These are phyloP conservation scores for Aspergillus carbonarius DNA, from an alignment of 2,329 filamentous ascomycete species.

Conservation along the genomic window DNA sequence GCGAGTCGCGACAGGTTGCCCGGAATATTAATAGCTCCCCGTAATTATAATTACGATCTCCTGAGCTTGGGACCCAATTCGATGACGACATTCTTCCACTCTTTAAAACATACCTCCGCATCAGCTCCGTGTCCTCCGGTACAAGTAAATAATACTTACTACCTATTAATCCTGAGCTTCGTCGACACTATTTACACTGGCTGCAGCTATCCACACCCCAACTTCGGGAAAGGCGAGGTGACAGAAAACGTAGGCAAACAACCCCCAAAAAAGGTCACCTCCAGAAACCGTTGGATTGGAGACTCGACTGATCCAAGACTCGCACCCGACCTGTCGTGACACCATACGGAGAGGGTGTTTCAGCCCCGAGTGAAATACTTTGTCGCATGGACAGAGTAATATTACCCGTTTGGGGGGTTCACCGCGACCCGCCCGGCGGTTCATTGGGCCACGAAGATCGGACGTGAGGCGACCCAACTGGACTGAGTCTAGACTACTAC, in stretches of 20 bases:
- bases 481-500: constrained; percentile 6
- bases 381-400: constrained; percentile 2
- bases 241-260: constrained; percentile 6
- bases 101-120: neutral
- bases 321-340: neutral
- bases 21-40: constrained; percentile 2
- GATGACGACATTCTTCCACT: constrained; percentile 1
- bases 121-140: neutral
- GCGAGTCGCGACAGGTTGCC: neutral
- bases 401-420: constrained; percentile 10
- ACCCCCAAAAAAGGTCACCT: neutral
- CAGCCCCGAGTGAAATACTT: neutral
- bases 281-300: neutral
- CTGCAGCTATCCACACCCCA: constrained; percentile 5
- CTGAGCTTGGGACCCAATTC: neutral
- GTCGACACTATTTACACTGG: neutral
- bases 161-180: neutral
- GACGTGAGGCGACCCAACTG: constrained; percentile 9
- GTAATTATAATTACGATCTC: constrained; percentile 2
- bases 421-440: neutral
- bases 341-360: neutral
- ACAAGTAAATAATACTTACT: neutral
- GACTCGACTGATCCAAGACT: neutral
- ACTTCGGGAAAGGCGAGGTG: constrained; percentile 2
- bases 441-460: constrained; percentile 8